A percentile compares a stretch with the other conserved stretches of the same genome.
phyloP scores from a whole-genome alignment of 352 stramenopile species.

The Phytophthora ramorum region DNA sequence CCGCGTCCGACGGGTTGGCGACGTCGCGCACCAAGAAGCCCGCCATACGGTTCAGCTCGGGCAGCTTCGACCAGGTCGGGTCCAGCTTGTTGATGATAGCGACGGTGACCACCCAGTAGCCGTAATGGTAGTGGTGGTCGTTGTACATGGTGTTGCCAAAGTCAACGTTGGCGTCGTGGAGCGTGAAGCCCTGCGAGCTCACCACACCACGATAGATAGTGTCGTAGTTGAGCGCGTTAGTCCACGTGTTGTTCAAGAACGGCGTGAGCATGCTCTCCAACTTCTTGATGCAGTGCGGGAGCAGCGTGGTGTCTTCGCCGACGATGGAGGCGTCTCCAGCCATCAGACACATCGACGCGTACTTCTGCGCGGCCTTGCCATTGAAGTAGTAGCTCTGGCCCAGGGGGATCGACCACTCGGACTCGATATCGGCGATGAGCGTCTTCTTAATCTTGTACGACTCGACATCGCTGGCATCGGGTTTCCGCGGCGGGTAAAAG shows the following conservation, averaged over 20 bases:
- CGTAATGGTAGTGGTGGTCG: constrained; percentile 63
- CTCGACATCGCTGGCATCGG: constrained; percentile 32
- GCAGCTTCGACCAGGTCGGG: constrained; percentile 42
- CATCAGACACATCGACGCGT: constrained; percentile 60
- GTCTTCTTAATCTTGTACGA: constrained; percentile 46
- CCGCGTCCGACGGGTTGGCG: constrained; percentile 45
- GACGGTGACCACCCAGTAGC: constrained; percentile 50
- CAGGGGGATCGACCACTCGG: constrained; percentile 46
- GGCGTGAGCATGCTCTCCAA: constrained; percentile 42
- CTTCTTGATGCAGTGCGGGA: constrained; percentile 45
- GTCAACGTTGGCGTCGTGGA: constrained; percentile 48
- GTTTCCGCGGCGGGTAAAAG: constrained; percentile 58
- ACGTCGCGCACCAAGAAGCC: constrained; percentile 51
- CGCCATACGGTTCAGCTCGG: constrained; percentile 44
- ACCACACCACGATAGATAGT: constrained; percentile 51
- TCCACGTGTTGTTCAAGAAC: constrained; percentile 54
- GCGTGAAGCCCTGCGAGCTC: constrained; percentile 54
- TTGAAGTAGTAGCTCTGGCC: constrained; percentile 65
- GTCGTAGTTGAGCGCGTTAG: constrained; percentile 55
- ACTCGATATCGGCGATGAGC: constrained; percentile 48
- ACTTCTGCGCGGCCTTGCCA: constrained; percentile 59
- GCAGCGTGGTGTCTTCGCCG: constrained; percentile 43
- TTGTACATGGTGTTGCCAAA: constrained; percentile 70
- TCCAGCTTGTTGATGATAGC: constrained; percentile 55
- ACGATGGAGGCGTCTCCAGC: constrained; percentile 48